Evolutionary conservation across 2,329 filamentous ascomycete genomes (phyloP).

Genomic region (Fusarium avenaceum): DNA sequence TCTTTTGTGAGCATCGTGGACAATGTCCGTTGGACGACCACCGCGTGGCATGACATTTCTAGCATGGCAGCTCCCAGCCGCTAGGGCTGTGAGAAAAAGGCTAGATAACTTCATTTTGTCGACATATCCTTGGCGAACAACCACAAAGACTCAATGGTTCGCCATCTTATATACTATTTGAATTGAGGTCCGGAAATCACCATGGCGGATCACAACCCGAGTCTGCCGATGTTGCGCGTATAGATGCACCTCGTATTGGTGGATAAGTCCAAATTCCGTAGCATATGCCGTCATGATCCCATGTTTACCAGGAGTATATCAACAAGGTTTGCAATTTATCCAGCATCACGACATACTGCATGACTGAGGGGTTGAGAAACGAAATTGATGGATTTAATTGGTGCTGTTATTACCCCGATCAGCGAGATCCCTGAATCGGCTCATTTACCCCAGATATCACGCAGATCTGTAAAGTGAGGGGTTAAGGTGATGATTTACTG

Average conservation of each 20-base stretch:
- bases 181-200: background rate
- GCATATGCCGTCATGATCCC: constrained; percentile 10
- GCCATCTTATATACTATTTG: constrained; percentile 9
- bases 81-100: constrained; percentile 6
- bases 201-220: constrained; percentile 29
- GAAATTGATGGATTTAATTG: constrained; percentile 16
- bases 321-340: constrained; percentile 31
- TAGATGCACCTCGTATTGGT: constrained; percentile 32
- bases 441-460: constrained; percentile 9
- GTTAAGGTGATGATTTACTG: constrained; percentile 6
- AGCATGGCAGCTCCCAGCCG: constrained; percentile 22
- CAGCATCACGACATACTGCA: constrained; percentile 20
- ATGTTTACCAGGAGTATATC: background rate
- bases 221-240: constrained; percentile 1
- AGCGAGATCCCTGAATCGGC: background rate
- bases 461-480: constrained; percentile 15
- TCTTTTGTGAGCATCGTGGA: constrained; percentile 44
- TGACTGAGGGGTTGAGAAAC: constrained; percentile 14
- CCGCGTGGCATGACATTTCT: constrained; percentile 33
- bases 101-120: constrained; percentile 33
- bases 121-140: fast-evolving
- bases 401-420: constrained; percentile 23
- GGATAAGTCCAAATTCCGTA: constrained; percentile 23
- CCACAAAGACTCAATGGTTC: too few species aligned
- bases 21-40: constrained; percentile 38